A percentile compares a stretch with the other conserved stretches of the same genome.
Evolutionary conservation across 768 basidiomycete species (phyloP).

Genomic region (Trametes sanguinea): DNA sequence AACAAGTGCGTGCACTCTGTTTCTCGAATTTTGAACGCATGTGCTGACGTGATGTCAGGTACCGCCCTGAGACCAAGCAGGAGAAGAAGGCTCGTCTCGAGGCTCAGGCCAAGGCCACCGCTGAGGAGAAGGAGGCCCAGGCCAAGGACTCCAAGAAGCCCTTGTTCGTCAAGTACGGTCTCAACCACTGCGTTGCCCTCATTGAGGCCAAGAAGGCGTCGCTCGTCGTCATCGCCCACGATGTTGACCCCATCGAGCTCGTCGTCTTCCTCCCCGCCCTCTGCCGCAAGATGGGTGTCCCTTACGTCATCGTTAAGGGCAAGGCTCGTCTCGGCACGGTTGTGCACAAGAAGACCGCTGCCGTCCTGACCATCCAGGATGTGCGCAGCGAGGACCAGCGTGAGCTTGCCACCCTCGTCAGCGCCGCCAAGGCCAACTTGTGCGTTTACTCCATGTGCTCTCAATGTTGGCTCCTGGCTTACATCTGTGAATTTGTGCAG

Average conservation of each 20-base stretch:
- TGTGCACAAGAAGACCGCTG: conserved; percentile 97
- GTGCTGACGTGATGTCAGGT: conserved; percentile 36
- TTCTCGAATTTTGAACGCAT: not conserved
- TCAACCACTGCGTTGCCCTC: conserved; percentile 96
- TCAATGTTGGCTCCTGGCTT: not conserved
- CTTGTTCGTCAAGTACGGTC: conserved; percentile 91
- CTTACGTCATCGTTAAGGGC: conserved; percentile 97
- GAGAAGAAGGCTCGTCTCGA: conserved; percentile 96
- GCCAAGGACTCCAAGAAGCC: conserved; percentile 90
- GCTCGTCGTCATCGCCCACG: conserved; percentile 94
- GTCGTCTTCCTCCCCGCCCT: conserved; percentile 98
- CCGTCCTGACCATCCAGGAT: conserved; percentile 89
- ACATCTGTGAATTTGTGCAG: conserved; percentile 36
- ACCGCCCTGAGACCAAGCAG: conserved; percentile 90
- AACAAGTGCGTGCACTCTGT: conserved; percentile 66
- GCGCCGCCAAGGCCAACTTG: conserved; percentile 98
- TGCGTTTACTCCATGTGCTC: conserved; percentile 43
- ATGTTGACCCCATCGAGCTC: conserved; percentile 99
- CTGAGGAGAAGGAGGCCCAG: conserved; percentile 74
- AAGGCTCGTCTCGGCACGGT: conserved; percentile 98
- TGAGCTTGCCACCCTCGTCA: conserved; percentile 89
- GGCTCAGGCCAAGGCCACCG: conserved; percentile 72
- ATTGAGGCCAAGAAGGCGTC: conserved; percentile 97
- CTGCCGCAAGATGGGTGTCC: conserved; percentile 99
- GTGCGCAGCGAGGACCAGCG: conserved; percentile 93